Evolutionary conservation across 257 asterid genomes (phyloP).

Genomic region (Solanum commersonii): DNA sequence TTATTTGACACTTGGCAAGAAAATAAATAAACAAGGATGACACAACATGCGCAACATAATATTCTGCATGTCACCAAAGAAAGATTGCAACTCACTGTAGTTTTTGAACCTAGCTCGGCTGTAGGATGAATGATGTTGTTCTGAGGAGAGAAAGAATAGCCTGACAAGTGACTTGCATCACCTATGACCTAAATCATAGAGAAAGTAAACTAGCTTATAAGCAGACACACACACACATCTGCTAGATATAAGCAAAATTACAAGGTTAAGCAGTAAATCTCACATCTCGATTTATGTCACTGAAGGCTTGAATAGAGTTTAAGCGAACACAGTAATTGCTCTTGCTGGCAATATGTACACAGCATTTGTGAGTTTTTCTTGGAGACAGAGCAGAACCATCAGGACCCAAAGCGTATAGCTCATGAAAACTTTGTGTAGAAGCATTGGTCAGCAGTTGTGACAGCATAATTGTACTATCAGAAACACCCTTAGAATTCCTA

Average conservation of each 20-base stretch:
- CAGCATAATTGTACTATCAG: conserved; percentile 45
- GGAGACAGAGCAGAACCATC: conserved; percentile 38
- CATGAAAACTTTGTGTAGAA: conserved; percentile 81
- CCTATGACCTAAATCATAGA: conserved; percentile 60
- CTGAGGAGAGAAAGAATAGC: conserved; percentile 73
- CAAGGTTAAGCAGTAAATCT: conserved; percentile 8
- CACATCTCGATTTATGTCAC: conserved; percentile 91
- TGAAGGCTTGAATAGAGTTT: conserved; percentile 84
- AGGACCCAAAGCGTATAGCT: conserved; percentile 49
- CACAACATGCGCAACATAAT: neutral
- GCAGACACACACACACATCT: neutral
- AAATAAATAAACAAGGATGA: neutral
- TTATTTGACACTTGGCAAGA: neutral
- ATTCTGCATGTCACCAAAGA: neutral
- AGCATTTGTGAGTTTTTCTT: conserved; percentile 75
- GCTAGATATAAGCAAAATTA: neutral
- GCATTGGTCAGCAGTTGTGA: conserved; percentile 90
- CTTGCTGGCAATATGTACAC: conserved; percentile 82
- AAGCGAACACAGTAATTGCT: conserved; percentile 82
- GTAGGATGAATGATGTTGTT: conserved; percentile 82
- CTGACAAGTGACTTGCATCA: conserved; percentile 84
- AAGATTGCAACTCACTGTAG: conserved; percentile 59
- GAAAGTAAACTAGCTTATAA: neutral
- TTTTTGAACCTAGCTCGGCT: conserved; percentile 71
- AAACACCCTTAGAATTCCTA: conserved; percentile 50